Percentiles rank a stretch among this genome's conserved stretches.
Conservation (phyloP, 2,329 filamentous ascomycete genomes). For the Ophiostoma ulmi region DNA sequence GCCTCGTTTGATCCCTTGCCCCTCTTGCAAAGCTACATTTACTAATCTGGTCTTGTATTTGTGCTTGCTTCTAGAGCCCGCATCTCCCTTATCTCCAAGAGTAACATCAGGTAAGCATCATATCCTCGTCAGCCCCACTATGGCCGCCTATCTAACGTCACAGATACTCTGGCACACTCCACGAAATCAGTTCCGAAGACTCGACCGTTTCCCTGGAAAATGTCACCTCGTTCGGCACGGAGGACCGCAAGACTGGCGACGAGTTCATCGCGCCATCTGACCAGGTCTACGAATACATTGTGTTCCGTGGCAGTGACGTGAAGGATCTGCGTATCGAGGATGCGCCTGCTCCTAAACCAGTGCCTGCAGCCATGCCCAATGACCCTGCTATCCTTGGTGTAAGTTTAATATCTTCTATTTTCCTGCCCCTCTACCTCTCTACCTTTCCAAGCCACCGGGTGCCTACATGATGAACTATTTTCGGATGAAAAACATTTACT, state of each 20-base stretch:
- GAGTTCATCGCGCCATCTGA: slow-evolving; percentile 81
- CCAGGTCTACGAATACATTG: slow-evolving; percentile 95
- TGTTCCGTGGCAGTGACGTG: slow-evolving; percentile 96
- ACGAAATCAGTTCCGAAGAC: slow-evolving; percentile 96
- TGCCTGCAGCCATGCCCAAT: slow-evolving; percentile 75
- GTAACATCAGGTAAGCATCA: slow-evolving; percentile 26
- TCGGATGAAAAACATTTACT: slow-evolving; percentile 88
- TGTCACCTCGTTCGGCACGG: slow-evolving; percentile 89
- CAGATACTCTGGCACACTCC: slow-evolving; percentile 91
- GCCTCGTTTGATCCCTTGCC: neutral
- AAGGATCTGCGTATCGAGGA: slow-evolving; percentile 96
- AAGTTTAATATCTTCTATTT: slow-evolving; percentile 49
- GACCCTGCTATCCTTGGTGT: slow-evolving; percentile 96
- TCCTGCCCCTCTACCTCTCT: slow-evolving; percentile 17
- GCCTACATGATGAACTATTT: slow-evolving; percentile 77
- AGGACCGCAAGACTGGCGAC: slow-evolving; percentile 73
- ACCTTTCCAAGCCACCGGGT: slow-evolving; percentile 18
- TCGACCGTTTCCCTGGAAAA: slow-evolving; percentile 96
- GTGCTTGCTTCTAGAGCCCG: slow-evolving; percentile 25
- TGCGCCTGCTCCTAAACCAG: slow-evolving; percentile 65
- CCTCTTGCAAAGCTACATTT: neutral
- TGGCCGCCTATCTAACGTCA: neutral
- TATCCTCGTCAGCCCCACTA: neutral
- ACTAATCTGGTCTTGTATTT: slow-evolving; percentile 4
- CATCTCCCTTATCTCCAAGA: slow-evolving; percentile 29